These are phyloP conservation scores for Gyromitra esculenta DNA, from an alignment of 2,329 filamentous ascomycete genomes.

Conservation along the genomic window DNA sequence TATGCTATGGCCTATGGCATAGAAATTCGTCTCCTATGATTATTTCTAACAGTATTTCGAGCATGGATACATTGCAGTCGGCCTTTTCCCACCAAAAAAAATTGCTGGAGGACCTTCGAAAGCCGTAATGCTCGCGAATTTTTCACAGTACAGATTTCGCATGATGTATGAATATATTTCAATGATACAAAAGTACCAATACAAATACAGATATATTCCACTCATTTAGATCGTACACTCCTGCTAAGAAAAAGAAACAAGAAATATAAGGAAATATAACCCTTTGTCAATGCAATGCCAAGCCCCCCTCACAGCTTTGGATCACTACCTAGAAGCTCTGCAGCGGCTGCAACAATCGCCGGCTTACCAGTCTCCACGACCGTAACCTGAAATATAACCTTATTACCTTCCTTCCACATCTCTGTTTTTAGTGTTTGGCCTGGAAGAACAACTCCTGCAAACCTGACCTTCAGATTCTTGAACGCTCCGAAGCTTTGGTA, in stretches of 20 bases:
- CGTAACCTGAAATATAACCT: constrained; percentile 83
- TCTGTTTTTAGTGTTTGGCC: constrained; percentile 91
- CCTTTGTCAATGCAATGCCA: not conserved
- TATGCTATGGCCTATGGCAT: too few relatives aligned
- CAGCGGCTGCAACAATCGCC: constrained; percentile 82
- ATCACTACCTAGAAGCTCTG: constrained; percentile 71
- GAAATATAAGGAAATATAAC: not conserved
- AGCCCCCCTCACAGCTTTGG: constrained; percentile 63
- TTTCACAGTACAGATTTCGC: not conserved
- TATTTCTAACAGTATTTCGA: too few relatives aligned
- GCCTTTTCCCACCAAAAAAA: too few relatives aligned
- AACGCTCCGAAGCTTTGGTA: constrained; percentile 82
- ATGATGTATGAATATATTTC: not conserved
- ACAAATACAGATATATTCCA: constrained; percentile 3
- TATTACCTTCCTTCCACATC: constrained; percentile 89
- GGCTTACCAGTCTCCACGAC: constrained; percentile 94
- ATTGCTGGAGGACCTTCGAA: too few relatives aligned
- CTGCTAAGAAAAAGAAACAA: not conserved
- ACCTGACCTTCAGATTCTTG: constrained; percentile 92
- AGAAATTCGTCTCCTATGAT: too few relatives aligned
- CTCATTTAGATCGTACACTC: constrained; percentile 14
- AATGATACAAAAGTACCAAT: constrained; percentile 12
- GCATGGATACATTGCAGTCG: too few relatives aligned
- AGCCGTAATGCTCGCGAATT: not conserved
- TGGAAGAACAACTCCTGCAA: constrained; percentile 83